phyloP scores from a whole-genome alignment of 371 early-diverging fungal species.

The Rhizopus delemar region DNA sequence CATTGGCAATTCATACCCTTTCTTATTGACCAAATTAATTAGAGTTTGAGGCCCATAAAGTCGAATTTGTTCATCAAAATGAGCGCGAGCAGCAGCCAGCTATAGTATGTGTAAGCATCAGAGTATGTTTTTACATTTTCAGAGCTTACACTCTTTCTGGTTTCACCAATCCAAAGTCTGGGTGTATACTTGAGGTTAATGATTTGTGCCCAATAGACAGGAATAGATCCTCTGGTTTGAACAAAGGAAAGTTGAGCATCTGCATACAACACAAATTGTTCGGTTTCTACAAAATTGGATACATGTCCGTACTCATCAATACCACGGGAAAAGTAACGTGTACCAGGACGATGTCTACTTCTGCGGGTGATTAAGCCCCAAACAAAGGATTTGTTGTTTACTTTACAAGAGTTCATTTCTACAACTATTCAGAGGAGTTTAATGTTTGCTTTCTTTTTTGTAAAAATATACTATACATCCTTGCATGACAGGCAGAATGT shows the following conservation, averaged over 20 bases:
- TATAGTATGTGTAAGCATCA: slow-evolving; percentile 3
- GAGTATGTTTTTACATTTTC: neutral
- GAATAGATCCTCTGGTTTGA: slow-evolving; percentile 98
- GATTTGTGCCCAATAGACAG: slow-evolving; percentile 94
- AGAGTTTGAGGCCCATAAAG: slow-evolving; percentile 81
- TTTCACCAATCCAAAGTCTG: slow-evolving; percentile 70
- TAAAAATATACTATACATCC: slow-evolving; percentile 67
- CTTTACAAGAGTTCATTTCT: slow-evolving; percentile 46
- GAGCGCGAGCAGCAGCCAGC: slow-evolving; percentile 58
- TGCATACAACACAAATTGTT: slow-evolving; percentile 81
- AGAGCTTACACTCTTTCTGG: slow-evolving; percentile 64
- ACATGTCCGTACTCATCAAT: slow-evolving; percentile 92
- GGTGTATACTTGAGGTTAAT: slow-evolving; percentile 94
- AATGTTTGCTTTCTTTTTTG: neutral
- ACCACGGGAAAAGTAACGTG: slow-evolving; percentile 95
- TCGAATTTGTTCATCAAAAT: slow-evolving; percentile 70
- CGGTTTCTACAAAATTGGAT: slow-evolving; percentile 98
- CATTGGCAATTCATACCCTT: slow-evolving; percentile 84
- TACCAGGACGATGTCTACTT: slow-evolving; percentile 75
- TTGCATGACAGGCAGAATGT: slow-evolving; percentile 87
- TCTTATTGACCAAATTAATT: slow-evolving; percentile 90
- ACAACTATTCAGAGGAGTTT: slow-evolving; percentile 45
- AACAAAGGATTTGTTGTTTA: slow-evolving; percentile 65
- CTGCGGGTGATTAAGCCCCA: slow-evolving; percentile 86
- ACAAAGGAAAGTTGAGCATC: slow-evolving; percentile 69